These are phyloP conservation scores for baker's yeast (Saccharomyces cerevisiae) DNA, from an alignment of 805 yeast genomes.

Conservation along the genomic window DNA sequence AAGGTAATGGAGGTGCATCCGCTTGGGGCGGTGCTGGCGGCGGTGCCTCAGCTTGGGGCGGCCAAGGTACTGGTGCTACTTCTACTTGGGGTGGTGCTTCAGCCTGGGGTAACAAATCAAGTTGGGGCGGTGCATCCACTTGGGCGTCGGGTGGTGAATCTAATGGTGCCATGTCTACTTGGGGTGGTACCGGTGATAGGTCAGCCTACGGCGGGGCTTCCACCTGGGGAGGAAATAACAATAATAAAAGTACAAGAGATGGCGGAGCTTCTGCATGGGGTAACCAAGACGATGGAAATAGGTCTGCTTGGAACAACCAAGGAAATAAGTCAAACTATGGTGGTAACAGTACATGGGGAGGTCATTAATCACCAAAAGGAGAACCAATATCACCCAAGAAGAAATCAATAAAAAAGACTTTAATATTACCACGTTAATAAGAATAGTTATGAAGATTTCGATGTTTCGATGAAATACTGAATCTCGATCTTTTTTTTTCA, in stretches of 20 bases:
- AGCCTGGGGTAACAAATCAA: slow-evolving; percentile 31
- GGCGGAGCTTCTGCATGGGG: slow-evolving; percentile 40
- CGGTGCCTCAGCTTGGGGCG: slow-evolving; percentile 38
- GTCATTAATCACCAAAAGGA: slow-evolving; percentile 7
- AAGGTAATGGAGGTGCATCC: slow-evolving; percentile 21
- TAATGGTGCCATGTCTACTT: slow-evolving; percentile 38
- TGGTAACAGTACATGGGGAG: slow-evolving; percentile 30
- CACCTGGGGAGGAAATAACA: slow-evolving; percentile 32
- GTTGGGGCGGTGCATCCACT: slow-evolving; percentile 45
- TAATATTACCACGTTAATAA: neutral
- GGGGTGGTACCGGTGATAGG: slow-evolving; percentile 36
- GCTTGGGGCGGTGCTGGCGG: slow-evolving; percentile 31
- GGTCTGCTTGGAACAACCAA: slow-evolving; percentile 33
- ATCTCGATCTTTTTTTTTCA: neutral
- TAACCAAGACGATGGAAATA: slow-evolving; percentile 25
- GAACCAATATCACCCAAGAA: neutral
- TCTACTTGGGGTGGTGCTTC: slow-evolving; percentile 35
- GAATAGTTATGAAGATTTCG: neutral
- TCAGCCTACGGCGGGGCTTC: slow-evolving; percentile 36
- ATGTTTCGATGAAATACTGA: neutral
- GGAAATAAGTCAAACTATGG: slow-evolving; percentile 23
- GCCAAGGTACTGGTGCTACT: slow-evolving; percentile 31
- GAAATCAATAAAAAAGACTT: neutral
- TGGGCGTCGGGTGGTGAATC: slow-evolving; percentile 33
- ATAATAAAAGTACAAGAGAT: slow-evolving; percentile 13